Evolutionary conservation across 768 basidiomycete genomes (phyloP), one percentile per base, ranked within the genome.

Genomic region (Lentinula edodes): DNA sequence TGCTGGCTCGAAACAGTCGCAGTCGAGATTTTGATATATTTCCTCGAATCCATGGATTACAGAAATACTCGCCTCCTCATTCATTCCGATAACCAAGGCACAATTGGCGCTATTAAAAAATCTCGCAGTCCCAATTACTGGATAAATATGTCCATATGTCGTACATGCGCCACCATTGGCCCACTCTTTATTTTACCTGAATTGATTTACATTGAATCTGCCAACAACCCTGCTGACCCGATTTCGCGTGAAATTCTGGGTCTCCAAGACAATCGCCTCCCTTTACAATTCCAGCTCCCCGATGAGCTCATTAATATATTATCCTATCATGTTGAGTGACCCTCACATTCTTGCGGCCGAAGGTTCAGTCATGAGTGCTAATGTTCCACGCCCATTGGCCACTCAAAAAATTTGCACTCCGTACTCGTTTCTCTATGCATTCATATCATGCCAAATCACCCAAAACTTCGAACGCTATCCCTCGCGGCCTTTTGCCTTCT

Each of bases 11-110:
- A 57, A n/a, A 58, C 60, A 2, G 28, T 62, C 8, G 58, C 62
- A 0, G 45, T 66, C 5, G 65, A 67, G 18, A 60, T 69, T 3
- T 10, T 63, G 20, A 34, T 63, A 28, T 58, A 71, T 60, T 59
- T 67, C 18, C 60, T 73, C 0, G 68, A 66, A 7, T 56, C 43
- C 2, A 43, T 38, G 2, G 61, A 52, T 9, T 36, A 67, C 2
- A 32, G 32, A 0, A 43, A 76, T 39, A 9, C 34, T 0, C 58
- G 65, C 12, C 8, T 76, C 0, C 60, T 69, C 9, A 63, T 75
- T 18, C 68, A 46, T 34, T 72, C 70, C 0, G 74, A 77, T 61
- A 77, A 75, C 62, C 52, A 72, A 52, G 76, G 74, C 9, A 68
- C 69, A 0, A 76, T 78, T 34, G 52, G 50, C 1, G 60, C 61